These are phyloP conservation scores for Alternaria gaisen DNA, from an alignment of 2,329 filamentous ascomycete species.

Conservation along the genomic window DNA sequence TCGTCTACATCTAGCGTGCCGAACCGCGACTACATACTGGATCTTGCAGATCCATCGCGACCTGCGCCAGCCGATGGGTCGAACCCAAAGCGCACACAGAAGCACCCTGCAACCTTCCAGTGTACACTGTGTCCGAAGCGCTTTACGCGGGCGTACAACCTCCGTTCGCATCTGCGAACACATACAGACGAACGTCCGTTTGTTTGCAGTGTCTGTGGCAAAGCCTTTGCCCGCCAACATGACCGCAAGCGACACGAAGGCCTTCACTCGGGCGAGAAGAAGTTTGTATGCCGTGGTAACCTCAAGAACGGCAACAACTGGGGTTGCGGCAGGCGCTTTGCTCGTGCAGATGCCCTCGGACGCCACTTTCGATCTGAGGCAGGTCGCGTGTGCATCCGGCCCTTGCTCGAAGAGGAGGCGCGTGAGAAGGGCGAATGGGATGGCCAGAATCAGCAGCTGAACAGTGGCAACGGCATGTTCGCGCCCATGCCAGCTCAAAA, in stretches of 20 bases:
- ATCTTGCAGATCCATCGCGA: conserved; percentile 87
- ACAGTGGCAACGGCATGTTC: conserved; percentile 55
- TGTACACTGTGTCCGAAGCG: conserved; percentile 92
- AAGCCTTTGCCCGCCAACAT: conserved; percentile 96
- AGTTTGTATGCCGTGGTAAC: conserved; percentile 94
- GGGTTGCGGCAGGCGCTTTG: conserved; percentile 94
- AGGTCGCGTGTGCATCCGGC: conserved; percentile 94
- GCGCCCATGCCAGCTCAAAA: conserved; percentile 41
- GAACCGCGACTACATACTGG: conserved; percentile 81
- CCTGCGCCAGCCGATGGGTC: conserved; percentile 61
- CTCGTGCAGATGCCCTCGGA: conserved; percentile 91
- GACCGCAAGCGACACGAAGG: conserved; percentile 97
- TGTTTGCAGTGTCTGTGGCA: conserved; percentile 95
- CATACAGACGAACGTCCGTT: conserved; percentile 98
- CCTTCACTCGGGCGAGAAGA: conserved; percentile 96
- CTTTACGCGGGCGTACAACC: conserved; percentile 95
- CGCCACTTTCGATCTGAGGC: conserved; percentile 96
- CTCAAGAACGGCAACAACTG: conserved; percentile 84
- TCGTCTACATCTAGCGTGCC: conserved; percentile 62
- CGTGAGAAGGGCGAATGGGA: conserved; percentile 74
- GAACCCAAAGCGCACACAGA: conserved; percentile 83
- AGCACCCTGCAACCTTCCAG: conserved; percentile 97
- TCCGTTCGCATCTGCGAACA: conserved; percentile 92
- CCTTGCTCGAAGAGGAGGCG: conserved; percentile 94
- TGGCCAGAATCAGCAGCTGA: conserved; percentile 66